phyloP scores from a whole-genome alignment of 495 filamentous ascomycete species.

The Extremus antarcticus region DNA sequence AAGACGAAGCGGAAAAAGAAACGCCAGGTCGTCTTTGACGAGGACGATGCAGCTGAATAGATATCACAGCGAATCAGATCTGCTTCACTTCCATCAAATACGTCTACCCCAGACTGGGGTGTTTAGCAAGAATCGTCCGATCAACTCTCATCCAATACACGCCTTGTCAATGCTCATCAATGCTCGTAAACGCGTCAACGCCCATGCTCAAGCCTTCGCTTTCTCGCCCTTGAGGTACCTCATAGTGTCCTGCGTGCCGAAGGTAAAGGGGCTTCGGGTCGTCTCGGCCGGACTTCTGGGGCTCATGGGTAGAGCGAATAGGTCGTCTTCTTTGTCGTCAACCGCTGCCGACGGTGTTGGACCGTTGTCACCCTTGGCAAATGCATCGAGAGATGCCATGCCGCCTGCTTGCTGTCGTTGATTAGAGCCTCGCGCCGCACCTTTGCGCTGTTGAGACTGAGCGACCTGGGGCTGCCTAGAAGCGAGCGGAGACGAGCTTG shows the following conservation, averaged over 20 bases:
- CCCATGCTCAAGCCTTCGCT: background rate
- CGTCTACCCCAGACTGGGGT: no score
- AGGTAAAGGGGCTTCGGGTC: constrained; percentile 18
- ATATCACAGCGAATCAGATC: background rate
- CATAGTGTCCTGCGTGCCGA: constrained; percentile 15
- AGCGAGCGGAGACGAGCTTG: constrained; percentile 17
- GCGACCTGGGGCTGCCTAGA: constrained; percentile 27
- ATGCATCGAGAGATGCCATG: constrained; percentile 30
- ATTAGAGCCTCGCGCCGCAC: constrained; percentile 13
- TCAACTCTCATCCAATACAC: background rate
- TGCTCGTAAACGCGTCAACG: background rate
- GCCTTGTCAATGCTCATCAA: background rate
- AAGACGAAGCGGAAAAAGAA: constrained; percentile 25
- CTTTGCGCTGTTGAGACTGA: constrained; percentile 34
- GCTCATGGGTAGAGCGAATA: constrained; percentile 72
- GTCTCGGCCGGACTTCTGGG: constrained; percentile 68
- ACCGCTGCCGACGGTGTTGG: constrained; percentile 10
- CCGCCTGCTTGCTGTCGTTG: constrained; percentile 37
- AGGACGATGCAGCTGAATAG: constrained; percentile 2
- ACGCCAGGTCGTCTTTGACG: constrained; percentile 19
- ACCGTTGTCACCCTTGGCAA: constrained; percentile 13
- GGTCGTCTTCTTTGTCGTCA: constrained; percentile 52
- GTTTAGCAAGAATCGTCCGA: no score
- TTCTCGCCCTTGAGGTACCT: constrained; percentile 10
- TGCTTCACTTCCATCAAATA: no score